Evolutionary conservation across 1,284 basidiomycete genomes (phyloP), one percentile per base, ranked within the genome.

Genomic region (Singerocomus inundabilis): DNA sequence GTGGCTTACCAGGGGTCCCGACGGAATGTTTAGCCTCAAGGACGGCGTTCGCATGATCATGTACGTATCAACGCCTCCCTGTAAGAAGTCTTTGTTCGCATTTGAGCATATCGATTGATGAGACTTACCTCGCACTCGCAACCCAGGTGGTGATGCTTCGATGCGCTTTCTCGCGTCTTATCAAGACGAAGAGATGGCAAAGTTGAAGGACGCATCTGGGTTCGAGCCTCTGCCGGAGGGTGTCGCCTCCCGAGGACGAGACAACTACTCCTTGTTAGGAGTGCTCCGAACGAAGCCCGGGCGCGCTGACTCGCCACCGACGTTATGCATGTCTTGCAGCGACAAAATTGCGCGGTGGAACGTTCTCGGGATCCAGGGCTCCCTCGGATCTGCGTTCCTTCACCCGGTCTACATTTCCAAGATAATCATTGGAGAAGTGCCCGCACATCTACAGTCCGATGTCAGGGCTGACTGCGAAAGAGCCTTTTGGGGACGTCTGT

Each of bases 41-140:
- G 61, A 74, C 0, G 78, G 70, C 1, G 79, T 87, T 0, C 56
- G 71, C 38, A 57, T 93, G 39, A 74, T 76, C 58, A 74, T 97
- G 63, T 98, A 97, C 58, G 77, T 95, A 48, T 97, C 93, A 2
- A 90, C 91, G 3, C 74, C 93, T n/a, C 94, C 94, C 26, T 91
- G 94, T 96, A 64, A 69, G 77, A 49, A 25, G 7, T 30, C n/a
- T 29, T 25, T 34, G 10, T 24, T 26, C 47, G 40, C 42, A 49
- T 43, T 46, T 43, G 37, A 47, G 35, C 54, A 49, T 46, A 45
- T 42, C 51, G 41, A 50, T 42, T 32, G 36, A 31, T 48, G 46
- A 37, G 44, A 54, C 35, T 44, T 33, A 44, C 38, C 46, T 38
- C 25, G 50, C 46, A 28, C 18, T 26, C 11, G 18, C 33, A 24